Evolutionary conservation across 2,329 filamentous ascomycete genomes (phyloP).

Genomic region (Apiospora hydei): DNA sequence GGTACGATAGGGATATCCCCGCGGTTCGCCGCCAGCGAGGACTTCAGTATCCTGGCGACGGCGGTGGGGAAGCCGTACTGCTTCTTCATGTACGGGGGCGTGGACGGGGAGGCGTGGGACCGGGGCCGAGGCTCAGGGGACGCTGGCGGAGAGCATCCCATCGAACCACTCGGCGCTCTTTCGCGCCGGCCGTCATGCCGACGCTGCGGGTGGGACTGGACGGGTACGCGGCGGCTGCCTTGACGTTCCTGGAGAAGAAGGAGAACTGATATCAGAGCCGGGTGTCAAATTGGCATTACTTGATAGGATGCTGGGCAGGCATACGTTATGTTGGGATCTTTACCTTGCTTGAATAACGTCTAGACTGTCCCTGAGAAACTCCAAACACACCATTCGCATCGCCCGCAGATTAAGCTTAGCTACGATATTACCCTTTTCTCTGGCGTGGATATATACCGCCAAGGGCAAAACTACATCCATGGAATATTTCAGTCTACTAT

Average conservation of each 20-base stretch:
- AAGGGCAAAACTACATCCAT: neutral
- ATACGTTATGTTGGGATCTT: no score
- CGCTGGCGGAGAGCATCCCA: slow-evolving; percentile 1
- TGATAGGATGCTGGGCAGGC: neutral
- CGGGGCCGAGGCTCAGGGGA: neutral
- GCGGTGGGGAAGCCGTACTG: slow-evolving; percentile 20
- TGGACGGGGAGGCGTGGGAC: slow-evolving; percentile 7
- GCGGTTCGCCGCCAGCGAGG: slow-evolving; percentile 18
- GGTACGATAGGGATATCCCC: slow-evolving; percentile 20
- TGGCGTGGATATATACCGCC: neutral
- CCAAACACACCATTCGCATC: neutral
- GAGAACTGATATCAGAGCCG: neutral
- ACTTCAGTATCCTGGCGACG: slow-evolving; percentile 23
- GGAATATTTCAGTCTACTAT: neutral
- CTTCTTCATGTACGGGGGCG: slow-evolving; percentile 20
- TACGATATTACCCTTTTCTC: neutral
- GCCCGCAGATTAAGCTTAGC: neutral
- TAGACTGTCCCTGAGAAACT: neutral
- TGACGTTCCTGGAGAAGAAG: slow-evolving; percentile 6
- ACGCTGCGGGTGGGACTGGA: slow-evolving; percentile 8
- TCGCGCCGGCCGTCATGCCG: slow-evolving; percentile 18
- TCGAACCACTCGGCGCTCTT: slow-evolving; percentile 19
- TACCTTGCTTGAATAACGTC: neutral
- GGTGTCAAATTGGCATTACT: neutral
- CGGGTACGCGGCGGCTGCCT: slow-evolving; percentile 16